Base-by-base conservation (phyloP, 129 eudicot genomes). In the Tanacetum coccineum region DNA sequence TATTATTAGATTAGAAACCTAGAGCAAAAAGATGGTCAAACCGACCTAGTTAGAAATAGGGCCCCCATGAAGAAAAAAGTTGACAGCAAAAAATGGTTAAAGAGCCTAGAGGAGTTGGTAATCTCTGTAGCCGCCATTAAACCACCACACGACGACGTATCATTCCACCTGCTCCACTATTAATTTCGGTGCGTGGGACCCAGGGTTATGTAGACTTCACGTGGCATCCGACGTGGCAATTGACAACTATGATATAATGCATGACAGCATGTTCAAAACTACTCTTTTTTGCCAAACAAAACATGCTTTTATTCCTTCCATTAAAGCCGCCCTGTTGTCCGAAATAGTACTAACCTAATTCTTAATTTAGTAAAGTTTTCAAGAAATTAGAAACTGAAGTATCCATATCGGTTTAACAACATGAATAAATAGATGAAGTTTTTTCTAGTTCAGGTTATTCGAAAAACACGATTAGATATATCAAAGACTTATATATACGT, bases 181-280 rank as follows among this genome's bases (percentile, higher is more conserved):
- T 48, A 10, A 30, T n/a, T 64, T 74, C 79, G 68, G 79, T 75
- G 70, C 5, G 57, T 67, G 74, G 79, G 78, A 0, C 46, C 74
- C 69, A 11, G 3, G 39, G 9, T 15, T 9, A 59, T 28, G 69
- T 67, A 74, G 74, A 59, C 57, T 44, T 75, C 79, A 67, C 69
- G 79, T 75, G 76, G 76, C 69, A 21, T 61, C 76, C 53, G 15
- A 71, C 76, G 54, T 61, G 79, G 79, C 74, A 36, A 30, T 18
- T 67, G 74, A 59, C 69, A 59, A 13, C 30, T 14, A 13, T 39
- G 49, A 2, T 64, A 55, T 36, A 59, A 48, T 67, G 79, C 74
- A 46, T 59, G 47, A 75, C 79, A 67, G 74, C 68, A 36, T 74
- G 60, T 55, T 21, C 62, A 18, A 13, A 49, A 13, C 44, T 59